Evolutionary conservation across 768 basidiomycete genomes (phyloP).

Genomic region (Kwoniella heveanensis): DNA sequence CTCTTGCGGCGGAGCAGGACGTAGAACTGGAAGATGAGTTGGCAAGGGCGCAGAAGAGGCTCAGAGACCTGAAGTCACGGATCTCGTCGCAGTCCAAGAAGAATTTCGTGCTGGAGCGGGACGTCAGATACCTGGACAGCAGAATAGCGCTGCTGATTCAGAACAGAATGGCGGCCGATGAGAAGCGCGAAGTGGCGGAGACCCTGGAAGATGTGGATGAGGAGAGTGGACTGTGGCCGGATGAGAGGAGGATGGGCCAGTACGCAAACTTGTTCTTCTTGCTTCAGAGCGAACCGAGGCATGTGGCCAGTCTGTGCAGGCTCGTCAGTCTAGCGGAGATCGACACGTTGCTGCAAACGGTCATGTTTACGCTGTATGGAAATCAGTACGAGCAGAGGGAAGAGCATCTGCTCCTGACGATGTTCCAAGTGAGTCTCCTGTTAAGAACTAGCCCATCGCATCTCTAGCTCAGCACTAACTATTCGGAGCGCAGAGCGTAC

Average conservation of each 20-base stretch:
- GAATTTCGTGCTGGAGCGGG: slow-evolving; percentile 98
- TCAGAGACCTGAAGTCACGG: slow-evolving; percentile 91
- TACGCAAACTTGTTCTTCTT: slow-evolving; percentile 99
- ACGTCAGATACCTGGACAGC: slow-evolving; percentile 96
- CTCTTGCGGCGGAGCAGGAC: slow-evolving; percentile 98
- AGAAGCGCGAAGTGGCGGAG: slow-evolving; percentile 94
- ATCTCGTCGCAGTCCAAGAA: slow-evolving; percentile 99
- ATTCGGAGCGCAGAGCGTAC: slow-evolving; percentile 95
- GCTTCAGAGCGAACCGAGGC: slow-evolving; percentile 94
- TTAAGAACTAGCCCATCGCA: too few relatives aligned
- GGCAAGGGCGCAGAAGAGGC: slow-evolving; percentile 95
- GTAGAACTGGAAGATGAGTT: slow-evolving; percentile 96
- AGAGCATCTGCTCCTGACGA: slow-evolving; percentile 95
- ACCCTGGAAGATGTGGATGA: slow-evolving; percentile 95
- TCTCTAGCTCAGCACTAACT: too few relatives aligned
- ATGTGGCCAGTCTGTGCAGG: slow-evolving; percentile 92
- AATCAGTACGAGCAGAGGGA: slow-evolving; percentile 99
- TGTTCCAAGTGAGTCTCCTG: slow-evolving; percentile 79
- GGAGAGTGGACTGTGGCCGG: slow-evolving; percentile 75
- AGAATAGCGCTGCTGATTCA: slow-evolving; percentile 96
- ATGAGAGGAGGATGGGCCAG: slow-evolving; percentile 84
- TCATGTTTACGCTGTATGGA: slow-evolving; percentile 99
- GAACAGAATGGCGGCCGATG: slow-evolving; percentile 95
- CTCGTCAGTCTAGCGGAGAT: slow-evolving; percentile 96
- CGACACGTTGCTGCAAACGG: slow-evolving; percentile 97